phyloP scores from a whole-genome alignment of 1,284 basidiomycete genomes.

The Somion occarium region DNA sequence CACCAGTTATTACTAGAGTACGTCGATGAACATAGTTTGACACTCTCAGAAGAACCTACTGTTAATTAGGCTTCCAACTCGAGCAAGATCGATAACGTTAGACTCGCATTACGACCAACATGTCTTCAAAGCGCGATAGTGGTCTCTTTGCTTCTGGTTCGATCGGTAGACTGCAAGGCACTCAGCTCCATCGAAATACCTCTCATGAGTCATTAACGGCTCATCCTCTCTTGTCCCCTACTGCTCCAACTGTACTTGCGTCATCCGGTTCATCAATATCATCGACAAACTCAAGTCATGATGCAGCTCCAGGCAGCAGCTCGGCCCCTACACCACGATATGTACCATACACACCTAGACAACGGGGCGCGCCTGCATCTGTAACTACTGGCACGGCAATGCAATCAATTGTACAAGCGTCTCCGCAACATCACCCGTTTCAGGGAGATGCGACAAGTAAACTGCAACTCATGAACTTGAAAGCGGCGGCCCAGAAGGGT shows the following conservation, averaged over 20 bases:
- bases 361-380: constrained; percentile 43
- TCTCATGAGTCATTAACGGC: constrained; percentile 55
- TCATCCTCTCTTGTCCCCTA: constrained; percentile 59
- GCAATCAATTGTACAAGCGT: constrained; percentile 32
- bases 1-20: too few relatives aligned
- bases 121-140: constrained; percentile 27
- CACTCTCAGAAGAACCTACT: too few relatives aligned
- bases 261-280: constrained; percentile 18
- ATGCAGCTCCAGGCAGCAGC: constrained; percentile 19
- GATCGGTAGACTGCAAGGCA: constrained; percentile 44
- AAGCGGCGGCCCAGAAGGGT: constrained; percentile 72
- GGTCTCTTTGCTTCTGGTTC: constrained; percentile 44
- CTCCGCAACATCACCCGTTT: constrained; percentile 29
- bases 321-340: constrained; percentile 34
- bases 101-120: too few relatives aligned
- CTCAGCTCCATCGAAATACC: constrained; percentile 38
- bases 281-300: constrained; percentile 12
- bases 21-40: too few relatives aligned
- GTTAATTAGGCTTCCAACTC: too few relatives aligned
- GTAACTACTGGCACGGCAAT: constrained; percentile 44
- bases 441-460: constrained; percentile 58
- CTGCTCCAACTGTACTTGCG: constrained; percentile 21
- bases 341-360: constrained; percentile 52
- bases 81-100: too few relatives aligned
- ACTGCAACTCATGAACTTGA: constrained; percentile 76